These are phyloP conservation scores for Geosmithia flava DNA, from an alignment of 2,329 filamentous ascomycete species.

Conservation along the genomic window DNA sequence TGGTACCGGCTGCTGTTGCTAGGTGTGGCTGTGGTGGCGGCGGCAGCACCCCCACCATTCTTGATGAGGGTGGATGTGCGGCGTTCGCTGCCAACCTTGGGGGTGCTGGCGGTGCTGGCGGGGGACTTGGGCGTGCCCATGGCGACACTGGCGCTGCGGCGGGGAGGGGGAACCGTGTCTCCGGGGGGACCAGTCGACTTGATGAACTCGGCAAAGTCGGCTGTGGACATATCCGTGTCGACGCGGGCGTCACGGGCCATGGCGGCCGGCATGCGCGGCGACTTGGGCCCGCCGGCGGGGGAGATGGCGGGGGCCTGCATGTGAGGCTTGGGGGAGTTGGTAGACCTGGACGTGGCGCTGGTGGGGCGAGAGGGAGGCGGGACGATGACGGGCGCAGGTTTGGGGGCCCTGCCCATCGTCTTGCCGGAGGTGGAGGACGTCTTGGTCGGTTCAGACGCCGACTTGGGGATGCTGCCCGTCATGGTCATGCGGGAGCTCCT, in stretches of 20 bases:
- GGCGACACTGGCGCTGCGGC: conserved; percentile 18
- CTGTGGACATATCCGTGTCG: conserved; percentile 51
- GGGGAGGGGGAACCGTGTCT: conserved; percentile 21
- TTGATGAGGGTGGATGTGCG: conserved; percentile 16
- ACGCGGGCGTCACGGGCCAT: conserved; percentile 61
- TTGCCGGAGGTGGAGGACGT: not conserved
- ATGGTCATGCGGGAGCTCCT: not conserved
- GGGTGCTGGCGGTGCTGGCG: conserved; percentile 20
- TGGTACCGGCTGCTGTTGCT: conserved; percentile 42
- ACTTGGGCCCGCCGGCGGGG: conserved; percentile 2
- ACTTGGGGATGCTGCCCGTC: not conserved
- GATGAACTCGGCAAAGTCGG: conserved; percentile 84
- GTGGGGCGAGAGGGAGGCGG: not conserved
- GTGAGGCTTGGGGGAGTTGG: conserved; percentile 2
- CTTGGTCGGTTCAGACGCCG: not conserved
- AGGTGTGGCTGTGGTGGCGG: conserved; percentile 19
- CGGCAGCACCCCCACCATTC: conserved; percentile 8
- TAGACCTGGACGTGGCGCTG: conserved; percentile 1
- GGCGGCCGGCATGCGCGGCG: conserved; percentile 11
- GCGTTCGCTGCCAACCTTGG: conserved; percentile 17
- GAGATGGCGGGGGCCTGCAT: conserved; percentile 6
- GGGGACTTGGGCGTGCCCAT: conserved; percentile 8
- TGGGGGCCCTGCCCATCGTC: not conserved
- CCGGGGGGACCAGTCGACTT: conserved; percentile 66
- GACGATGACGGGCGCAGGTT: conserved; percentile 2